phyloP scores from a whole-genome alignment of 139 green algal genomes.

The Asterochloris sp. region DNA sequence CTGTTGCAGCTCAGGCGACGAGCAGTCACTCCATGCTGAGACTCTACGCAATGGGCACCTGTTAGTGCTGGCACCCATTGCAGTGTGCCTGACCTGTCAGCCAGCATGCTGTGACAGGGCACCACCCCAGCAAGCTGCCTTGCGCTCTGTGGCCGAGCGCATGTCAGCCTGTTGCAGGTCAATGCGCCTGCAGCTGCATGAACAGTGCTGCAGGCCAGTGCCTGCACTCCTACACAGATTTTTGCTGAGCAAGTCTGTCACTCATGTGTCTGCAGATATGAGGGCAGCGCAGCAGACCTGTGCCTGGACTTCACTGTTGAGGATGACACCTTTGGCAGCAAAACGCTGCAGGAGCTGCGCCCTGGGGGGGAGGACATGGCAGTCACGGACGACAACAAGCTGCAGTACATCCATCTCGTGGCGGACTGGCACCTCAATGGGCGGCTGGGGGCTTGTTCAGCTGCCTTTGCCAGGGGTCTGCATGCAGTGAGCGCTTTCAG shows the following conservation, averaged over 20 bases:
- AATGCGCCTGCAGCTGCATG: background rate
- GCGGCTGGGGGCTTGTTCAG: constrained; percentile 53
- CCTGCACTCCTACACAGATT: background rate
- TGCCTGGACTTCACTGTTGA: constrained; percentile 72
- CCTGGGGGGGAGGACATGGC: constrained; percentile 57
- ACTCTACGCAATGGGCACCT: too few species aligned
- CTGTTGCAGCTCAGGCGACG: too few species aligned
- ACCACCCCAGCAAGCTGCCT: too few species aligned
- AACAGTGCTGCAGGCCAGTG: background rate
- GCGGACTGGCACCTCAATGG: constrained; percentile 83
- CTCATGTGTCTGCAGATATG: constrained; percentile 26
- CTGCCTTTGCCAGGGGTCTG: constrained; percentile 67
- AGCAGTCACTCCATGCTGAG: too few species aligned
- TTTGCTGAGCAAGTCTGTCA: background rate
- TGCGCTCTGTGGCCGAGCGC: too few species aligned
- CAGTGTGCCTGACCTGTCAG: too few species aligned
- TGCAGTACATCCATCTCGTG: constrained; percentile 85
- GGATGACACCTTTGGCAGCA: constrained; percentile 22
- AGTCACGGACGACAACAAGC: constrained; percentile 76
- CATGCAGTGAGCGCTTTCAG: background rate
- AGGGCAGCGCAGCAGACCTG: constrained; percentile 51
- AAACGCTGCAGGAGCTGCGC: constrained; percentile 65
- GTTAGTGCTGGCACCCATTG: too few species aligned
- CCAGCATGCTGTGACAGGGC: too few species aligned
- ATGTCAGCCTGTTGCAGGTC: background rate